These are phyloP conservation scores for Penicillium sp. DNA, from an alignment of 2,329 filamentous ascomycete species.

Conservation along the genomic window DNA sequence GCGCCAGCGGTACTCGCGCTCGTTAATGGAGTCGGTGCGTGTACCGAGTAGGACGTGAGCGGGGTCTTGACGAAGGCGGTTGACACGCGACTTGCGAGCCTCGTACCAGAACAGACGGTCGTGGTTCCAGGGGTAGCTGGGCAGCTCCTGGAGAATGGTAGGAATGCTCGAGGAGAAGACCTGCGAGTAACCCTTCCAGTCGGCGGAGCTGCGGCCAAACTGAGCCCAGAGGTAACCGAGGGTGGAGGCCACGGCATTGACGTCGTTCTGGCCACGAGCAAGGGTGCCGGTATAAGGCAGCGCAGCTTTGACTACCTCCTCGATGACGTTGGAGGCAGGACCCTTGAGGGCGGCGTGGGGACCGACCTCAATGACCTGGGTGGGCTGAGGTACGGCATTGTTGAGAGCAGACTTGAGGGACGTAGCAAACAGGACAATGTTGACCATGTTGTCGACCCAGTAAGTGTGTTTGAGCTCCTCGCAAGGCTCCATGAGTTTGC, in stretches of 20 bases:
- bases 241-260: background rate
- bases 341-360: slow-evolving; percentile 38
- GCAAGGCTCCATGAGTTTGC: background rate
- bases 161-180: background rate
- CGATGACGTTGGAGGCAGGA: slow-evolving; percentile 19
- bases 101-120: slow-evolving; percentile 6
- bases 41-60: slow-evolving; percentile 7
- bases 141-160: slow-evolving; percentile 6
- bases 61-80: background rate
- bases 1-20: slow-evolving; percentile 40
- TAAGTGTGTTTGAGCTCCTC: slow-evolving; percentile 9
- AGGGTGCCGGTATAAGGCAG: slow-evolving; percentile 9
- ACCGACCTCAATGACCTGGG: slow-evolving; percentile 31
- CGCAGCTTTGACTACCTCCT: background rate
- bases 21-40: slow-evolving; percentile 1
- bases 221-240: slow-evolving; percentile 1
- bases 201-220: slow-evolving; percentile 8
- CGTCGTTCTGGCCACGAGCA: background rate
- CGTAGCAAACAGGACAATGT: slow-evolving; percentile 13
- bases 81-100: background rate
- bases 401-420: slow-evolving; percentile 21
- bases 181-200: background rate
- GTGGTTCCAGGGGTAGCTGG: slow-evolving; percentile 17
- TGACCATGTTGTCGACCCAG: slow-evolving; percentile 26
- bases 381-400: slow-evolving; percentile 4